Percentiles rank a stretch among this genome's conserved stretches.
Conservation (phyloP, 2,329 filamentous ascomycete species). For the Teratosphaeria zuluensis region DNA sequence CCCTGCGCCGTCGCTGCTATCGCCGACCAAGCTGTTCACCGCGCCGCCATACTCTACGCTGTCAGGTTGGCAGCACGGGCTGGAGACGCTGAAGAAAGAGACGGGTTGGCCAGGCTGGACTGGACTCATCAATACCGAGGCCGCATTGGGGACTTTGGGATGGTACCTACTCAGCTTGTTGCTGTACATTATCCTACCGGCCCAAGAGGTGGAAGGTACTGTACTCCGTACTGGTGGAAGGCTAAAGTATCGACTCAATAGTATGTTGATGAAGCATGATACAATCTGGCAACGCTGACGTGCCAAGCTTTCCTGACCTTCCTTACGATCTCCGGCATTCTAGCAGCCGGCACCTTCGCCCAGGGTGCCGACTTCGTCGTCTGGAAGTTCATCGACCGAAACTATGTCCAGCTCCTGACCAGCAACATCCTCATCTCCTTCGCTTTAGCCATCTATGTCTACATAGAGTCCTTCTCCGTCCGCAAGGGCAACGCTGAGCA, state of each 20-base stretch:
- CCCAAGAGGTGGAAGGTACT: slow-evolving; percentile 59
- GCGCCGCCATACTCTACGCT: slow-evolving; percentile 18
- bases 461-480: slow-evolving; percentile 72
- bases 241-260: slow-evolving; percentile 68
- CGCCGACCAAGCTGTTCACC: slow-evolving; percentile 53
- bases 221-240: slow-evolving; percentile 60
- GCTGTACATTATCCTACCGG: slow-evolving; percentile 69
- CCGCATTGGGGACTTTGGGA: slow-evolving; percentile 58
- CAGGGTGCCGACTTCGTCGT: slow-evolving; percentile 75
- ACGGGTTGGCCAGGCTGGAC: slow-evolving; percentile 72
- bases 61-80: slow-evolving; percentile 33
- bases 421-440: slow-evolving; percentile 72
- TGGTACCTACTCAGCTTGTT: slow-evolving; percentile 72
- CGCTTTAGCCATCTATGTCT: slow-evolving; percentile 65
- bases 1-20: slow-evolving; percentile 70
- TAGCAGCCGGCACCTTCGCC: slow-evolving; percentile 62
- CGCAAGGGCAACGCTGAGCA: slow-evolving; percentile 61
- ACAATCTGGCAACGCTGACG: background rate
- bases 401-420: slow-evolving; percentile 78
- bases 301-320: slow-evolving; percentile 63
- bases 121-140: slow-evolving; percentile 61
- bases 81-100: slow-evolving; percentile 66
- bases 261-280: slow-evolving; percentile 21
- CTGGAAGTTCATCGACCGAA: slow-evolving; percentile 88
- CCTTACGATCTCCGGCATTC: slow-evolving; percentile 59